Evolutionary conservation across 1,284 basidiomycete genomes (phyloP), one percentile per base, ranked within the genome.

Genomic region (Sanguinoderma infundibulare): DNA sequence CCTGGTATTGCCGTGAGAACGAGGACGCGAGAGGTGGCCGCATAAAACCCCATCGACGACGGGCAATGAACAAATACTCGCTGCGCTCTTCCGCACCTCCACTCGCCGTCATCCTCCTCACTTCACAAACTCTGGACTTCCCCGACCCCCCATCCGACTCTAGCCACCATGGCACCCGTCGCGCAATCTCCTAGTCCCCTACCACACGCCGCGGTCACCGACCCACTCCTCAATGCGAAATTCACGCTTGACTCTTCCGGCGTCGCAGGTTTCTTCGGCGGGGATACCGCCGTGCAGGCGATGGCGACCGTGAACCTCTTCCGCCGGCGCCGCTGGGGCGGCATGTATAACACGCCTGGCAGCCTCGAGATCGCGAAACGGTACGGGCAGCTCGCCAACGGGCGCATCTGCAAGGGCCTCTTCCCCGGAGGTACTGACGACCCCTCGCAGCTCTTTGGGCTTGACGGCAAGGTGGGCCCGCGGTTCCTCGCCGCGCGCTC

Each of bases 261-360:
- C 24, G 66, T 67, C 40, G 66, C 66, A 4, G 66, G 66, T 46
- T 67, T 67, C 63, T 67, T 67, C 49, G 66, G 66, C 12, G 66
- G 66, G 3, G 63, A 67, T 28, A 55, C 55, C 47, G 66, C 66
- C 5, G 66, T 67, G 3, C 50, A 58, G 12, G 66, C 53, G 14
- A 67, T 67, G 66, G 66, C 66, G 6, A 67, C 66, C 36, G 61
- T 67, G 6, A 61, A 65, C 57, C 62, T 67, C 15, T 59, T 60
- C 51, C 50, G 42, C 36, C 46, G 47, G 20, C 63, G 66, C 32
- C 54, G 57, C 28, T 67, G 66, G 66, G 32, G 58, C 10, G 66
- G 66, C 10, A 63, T 62, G 60, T 65, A 65, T 58, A 67, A 67
- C 53, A 36, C 64, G 0, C 66, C 66, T 1, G 66, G 66, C 9